Evolutionary conservation across 2,329 filamentous ascomycete species (phyloP).

Genomic region (Chrysoporthe cubensis): DNA sequence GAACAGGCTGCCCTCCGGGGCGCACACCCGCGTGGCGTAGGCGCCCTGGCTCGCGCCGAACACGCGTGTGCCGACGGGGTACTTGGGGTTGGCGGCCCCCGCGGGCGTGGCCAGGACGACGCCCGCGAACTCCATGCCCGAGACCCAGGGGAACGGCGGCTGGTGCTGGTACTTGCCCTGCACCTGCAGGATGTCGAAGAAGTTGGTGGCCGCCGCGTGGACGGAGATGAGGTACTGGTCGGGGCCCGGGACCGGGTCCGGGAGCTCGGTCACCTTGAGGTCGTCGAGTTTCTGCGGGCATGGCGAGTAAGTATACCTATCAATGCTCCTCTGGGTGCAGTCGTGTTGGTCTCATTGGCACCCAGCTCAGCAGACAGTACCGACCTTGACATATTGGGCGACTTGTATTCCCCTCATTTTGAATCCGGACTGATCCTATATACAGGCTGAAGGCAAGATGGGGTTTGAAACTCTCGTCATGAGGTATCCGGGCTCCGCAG

Average conservation of each 20-base stretch:
- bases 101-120: slow-evolving; percentile 70
- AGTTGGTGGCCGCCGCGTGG: slow-evolving; percentile 87
- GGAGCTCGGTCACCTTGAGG: slow-evolving; percentile 74
- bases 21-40: slow-evolving; percentile 77
- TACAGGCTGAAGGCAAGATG: neutral
- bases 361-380: slow-evolving; percentile 22
- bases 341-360: neutral
- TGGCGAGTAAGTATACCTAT: neutral
- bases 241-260: slow-evolving; percentile 71
- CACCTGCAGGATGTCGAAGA: slow-evolving; percentile 96
- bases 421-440: neutral
- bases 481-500: neutral
- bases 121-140: slow-evolving; percentile 86
- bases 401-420: slow-evolving; percentile 43
- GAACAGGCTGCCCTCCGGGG: slow-evolving; percentile 67
- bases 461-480: neutral
- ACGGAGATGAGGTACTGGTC: slow-evolving; percentile 87
- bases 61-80: slow-evolving; percentile 77
- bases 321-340: neutral
- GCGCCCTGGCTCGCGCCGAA: slow-evolving; percentile 88
- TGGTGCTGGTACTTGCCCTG: slow-evolving; percentile 95
- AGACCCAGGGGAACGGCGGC: slow-evolving; percentile 84
- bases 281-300: slow-evolving; percentile 70
- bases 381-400: slow-evolving; percentile 40
- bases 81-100: slow-evolving; percentile 55